These are phyloP conservation scores for Yamadazyma friedrichii DNA, from an alignment of 1,139 yeast species.

Conservation along the genomic window DNA sequence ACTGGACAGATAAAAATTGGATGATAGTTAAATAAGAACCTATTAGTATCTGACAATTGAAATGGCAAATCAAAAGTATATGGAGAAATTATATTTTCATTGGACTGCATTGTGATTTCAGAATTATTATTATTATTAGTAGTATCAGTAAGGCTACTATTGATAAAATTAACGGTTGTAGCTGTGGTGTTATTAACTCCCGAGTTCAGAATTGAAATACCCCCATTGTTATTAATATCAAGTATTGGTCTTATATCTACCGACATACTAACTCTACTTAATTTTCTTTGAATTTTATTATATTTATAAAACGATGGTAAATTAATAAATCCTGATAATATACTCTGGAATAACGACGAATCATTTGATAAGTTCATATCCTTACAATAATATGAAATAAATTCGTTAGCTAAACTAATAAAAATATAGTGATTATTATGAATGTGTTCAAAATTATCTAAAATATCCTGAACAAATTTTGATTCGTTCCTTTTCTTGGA, in stretches of 20 bases:
- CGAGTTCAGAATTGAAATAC: too few relatives aligned
- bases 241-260: conserved; percentile 18
- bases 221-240: neutral
- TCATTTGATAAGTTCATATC: conserved; percentile 63
- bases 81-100: conserved; percentile 14
- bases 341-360: conserved; percentile 66
- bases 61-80: conserved; percentile 41
- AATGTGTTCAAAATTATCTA: conserved; percentile 39
- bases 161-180: neutral
- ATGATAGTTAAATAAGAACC: conserved; percentile 58
- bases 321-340: conserved; percentile 70
- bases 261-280: conserved; percentile 27
- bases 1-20: conserved; percentile 92
- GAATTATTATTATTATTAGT: neutral
- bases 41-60: conserved; percentile 40
- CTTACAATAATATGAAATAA: conserved; percentile 68
- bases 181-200: neutral
- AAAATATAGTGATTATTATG: conserved; percentile 31
- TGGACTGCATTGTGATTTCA: neutral
- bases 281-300: conserved; percentile 41
- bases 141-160: neutral
- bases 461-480: conserved; percentile 41
- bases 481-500: conserved; percentile 19
- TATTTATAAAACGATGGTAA: conserved; percentile 73
- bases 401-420: conserved; percentile 43